A percentile compares a stretch with the other conserved stretches of the same genome.
Evolutionary conservation across 305 asterid genomes (phyloP).

Genomic region (Fraxinus ornus): DNA sequence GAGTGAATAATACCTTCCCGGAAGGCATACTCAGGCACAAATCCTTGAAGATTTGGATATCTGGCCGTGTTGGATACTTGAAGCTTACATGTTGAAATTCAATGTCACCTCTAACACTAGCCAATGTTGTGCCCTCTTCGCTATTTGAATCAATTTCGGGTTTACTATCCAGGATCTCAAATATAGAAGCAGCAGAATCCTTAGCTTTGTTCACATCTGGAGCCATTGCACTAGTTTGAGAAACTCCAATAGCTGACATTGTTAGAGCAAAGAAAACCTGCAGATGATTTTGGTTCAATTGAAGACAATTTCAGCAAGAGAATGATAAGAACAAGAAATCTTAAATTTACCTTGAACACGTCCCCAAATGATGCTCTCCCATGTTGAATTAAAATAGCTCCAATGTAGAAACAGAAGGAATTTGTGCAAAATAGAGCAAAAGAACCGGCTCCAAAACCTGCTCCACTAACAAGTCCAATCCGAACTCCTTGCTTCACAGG

Average conservation of each 20-base stretch:
- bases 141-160: constrained; percentile 44
- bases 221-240: constrained; percentile 33
- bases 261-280: constrained; percentile 64
- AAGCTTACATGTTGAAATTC: constrained; percentile 48
- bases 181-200: constrained; percentile 48
- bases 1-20: constrained; percentile 46
- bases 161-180: constrained; percentile 49
- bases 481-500: constrained; percentile 34
- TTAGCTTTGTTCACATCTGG: constrained; percentile 48
- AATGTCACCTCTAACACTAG: constrained; percentile 43
- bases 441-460: constrained; percentile 17
- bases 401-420: constrained; percentile 50
- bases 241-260: constrained; percentile 44
- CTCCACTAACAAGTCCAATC: constrained; percentile 45
- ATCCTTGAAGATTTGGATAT: constrained; percentile 47
- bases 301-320: background rate
- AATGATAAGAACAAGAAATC: background rate
- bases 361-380: constrained; percentile 38
- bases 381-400: constrained; percentile 45
- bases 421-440: constrained; percentile 31
- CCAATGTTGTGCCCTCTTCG: constrained; percentile 33
- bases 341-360: constrained; percentile 40
- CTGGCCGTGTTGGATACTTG: constrained; percentile 56
- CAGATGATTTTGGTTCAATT: background rate
- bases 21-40: constrained; percentile 42